A percentile compares a stretch with the other conserved stretches of the same genome.
Evolutionary conservation across 1,139 yeast species (phyloP).

Genomic region (Kluyveromyces sp.): DNA sequence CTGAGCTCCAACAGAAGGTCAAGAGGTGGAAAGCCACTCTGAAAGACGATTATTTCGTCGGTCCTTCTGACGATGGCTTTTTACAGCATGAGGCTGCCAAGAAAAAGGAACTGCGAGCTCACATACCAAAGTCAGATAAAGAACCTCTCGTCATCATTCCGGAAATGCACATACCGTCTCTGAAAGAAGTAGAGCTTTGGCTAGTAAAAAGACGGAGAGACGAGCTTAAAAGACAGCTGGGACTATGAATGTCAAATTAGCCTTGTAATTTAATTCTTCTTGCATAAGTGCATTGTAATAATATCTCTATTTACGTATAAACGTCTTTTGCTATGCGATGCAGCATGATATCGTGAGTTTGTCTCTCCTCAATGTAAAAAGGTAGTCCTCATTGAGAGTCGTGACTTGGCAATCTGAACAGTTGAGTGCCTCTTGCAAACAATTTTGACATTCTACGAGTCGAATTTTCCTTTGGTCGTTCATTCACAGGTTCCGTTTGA

Average conservation of each 20-base stretch:
- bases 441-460: conserved; percentile 24
- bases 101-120: conserved; percentile 3
- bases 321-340: not conserved
- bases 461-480: conserved; percentile 5
- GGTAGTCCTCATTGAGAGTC: conserved; percentile 10
- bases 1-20: conserved; percentile 15
- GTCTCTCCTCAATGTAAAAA: not conserved
- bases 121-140: conserved; percentile 2
- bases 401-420: conserved; percentile 25
- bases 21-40: conserved; percentile 25
- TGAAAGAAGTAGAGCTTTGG: conserved; percentile 19
- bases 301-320: not conserved
- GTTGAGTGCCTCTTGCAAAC: conserved; percentile 23
- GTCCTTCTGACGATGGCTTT: conserved; percentile 32
- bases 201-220: conserved; percentile 19
- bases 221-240: conserved; percentile 17
- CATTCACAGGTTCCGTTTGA: not conserved
- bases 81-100: conserved; percentile 8
- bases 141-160: conserved; percentile 8
- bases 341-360: not conserved
- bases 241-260: conserved; percentile 10
- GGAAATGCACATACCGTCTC: conserved; percentile 12
- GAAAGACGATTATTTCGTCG: conserved; percentile 43
- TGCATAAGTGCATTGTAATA: not conserved
- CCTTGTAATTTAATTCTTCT: no score